Evolutionary conservation across 768 basidiomycete genomes (phyloP).

Genomic region (Kwoniella europaea): DNA sequence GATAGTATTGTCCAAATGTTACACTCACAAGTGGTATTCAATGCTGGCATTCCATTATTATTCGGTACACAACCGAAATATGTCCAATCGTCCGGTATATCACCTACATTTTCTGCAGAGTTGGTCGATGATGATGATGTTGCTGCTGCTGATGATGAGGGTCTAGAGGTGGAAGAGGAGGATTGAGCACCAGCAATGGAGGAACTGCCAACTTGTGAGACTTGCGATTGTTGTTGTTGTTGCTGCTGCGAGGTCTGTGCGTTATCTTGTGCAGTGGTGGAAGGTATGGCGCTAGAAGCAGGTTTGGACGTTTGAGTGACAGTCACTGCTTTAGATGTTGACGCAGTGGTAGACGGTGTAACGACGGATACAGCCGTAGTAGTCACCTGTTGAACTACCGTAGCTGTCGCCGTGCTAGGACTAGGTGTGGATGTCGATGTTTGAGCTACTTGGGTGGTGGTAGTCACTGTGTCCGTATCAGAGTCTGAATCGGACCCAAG

Average conservation of each 20-base stretch:
- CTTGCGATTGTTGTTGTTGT: background rate
- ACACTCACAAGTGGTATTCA: constrained; percentile 17
- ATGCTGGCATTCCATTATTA: constrained; percentile 6
- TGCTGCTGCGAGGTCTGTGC: background rate
- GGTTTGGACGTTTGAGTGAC: background rate
- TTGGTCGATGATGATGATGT: background rate
- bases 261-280: background rate
- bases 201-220: background rate
- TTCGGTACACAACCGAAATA: constrained; percentile 13
- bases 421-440: background rate
- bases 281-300: background rate
- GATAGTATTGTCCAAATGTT: no score
- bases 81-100: background rate
- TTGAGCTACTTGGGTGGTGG: background rate
- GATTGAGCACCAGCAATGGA: background rate
- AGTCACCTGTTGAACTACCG: constrained; percentile 4
- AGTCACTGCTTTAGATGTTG: background rate
- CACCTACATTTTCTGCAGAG: background rate
- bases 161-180: background rate
- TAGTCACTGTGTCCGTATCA: background rate
- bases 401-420: constrained; percentile 1
- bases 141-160: background rate
- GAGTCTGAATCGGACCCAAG: background rate
- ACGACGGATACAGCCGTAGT: background rate
- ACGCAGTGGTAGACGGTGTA: background rate